These are phyloP conservation scores for Cantharellus cinnabarinus DNA, from an alignment of 768 basidiomycete species.

Conservation along the genomic window DNA sequence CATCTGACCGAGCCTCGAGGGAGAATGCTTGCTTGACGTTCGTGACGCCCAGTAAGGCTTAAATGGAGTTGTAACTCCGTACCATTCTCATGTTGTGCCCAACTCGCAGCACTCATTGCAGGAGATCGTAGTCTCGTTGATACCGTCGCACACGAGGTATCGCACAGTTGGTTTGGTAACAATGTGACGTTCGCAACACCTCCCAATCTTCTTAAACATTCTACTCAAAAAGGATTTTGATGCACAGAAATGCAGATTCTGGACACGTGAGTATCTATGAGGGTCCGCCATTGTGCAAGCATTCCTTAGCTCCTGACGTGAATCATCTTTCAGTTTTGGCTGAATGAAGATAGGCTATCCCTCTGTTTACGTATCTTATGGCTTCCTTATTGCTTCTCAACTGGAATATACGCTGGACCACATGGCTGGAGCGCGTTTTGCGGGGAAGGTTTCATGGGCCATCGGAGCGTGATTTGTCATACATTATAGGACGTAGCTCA, in stretches of 20 bases:
- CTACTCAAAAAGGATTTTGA: not conserved
- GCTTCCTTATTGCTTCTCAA: not conserved
- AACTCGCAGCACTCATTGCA: constrained; percentile 45
- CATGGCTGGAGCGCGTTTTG: constrained; percentile 73
- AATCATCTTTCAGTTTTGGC: constrained; percentile 45
- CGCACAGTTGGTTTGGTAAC: constrained; percentile 83
- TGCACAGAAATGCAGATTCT: constrained; percentile 33
- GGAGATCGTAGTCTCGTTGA: constrained; percentile 76
- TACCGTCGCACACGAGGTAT: constrained; percentile 58
- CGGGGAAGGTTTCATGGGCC: constrained; percentile 49
- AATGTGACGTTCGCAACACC: constrained; percentile 40
- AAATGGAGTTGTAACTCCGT: not conserved
- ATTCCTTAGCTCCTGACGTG: not conserved
- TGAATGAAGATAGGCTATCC: constrained; percentile 38
- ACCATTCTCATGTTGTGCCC: not conserved
- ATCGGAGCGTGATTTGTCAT: constrained; percentile 61
- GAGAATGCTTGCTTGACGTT: constrained; percentile 83
- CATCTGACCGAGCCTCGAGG: constrained; percentile 18
- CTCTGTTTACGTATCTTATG: not conserved
- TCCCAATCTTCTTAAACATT: not conserved
- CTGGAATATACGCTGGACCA: constrained; percentile 50
- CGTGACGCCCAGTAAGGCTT: constrained; percentile 54
- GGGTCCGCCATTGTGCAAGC: constrained; percentile 13
- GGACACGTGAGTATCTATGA: constrained; percentile 80
- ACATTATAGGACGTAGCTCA: constrained; percentile 49